A percentile compares a stretch with the other conserved stretches of the same genome.
Conservation (phyloP, 345 rosid species). For the Salix brachista region DNA sequence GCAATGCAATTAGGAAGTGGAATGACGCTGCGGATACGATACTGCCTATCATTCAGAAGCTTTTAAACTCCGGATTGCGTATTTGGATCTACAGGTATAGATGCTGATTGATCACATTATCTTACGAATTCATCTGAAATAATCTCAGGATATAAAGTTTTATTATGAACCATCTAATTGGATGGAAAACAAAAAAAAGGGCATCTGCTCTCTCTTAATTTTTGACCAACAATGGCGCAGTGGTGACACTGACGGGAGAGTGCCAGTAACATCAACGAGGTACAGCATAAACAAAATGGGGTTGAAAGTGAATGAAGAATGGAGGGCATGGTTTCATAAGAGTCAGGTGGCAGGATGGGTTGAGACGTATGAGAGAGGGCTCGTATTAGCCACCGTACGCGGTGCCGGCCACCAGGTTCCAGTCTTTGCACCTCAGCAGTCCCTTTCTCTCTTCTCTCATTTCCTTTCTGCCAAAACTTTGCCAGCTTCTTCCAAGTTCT, state of each 20-base stretch:
- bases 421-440: slow-evolving; percentile 43
- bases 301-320: slow-evolving; percentile 37
- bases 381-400: slow-evolving; percentile 55
- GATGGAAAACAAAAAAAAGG: no score
- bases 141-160: no score
- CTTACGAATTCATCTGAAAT: no score
- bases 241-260: slow-evolving; percentile 85
- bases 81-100: slow-evolving; percentile 74
- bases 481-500: neutral
- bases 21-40: slow-evolving; percentile 44
- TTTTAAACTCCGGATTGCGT: slow-evolving; percentile 49
- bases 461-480: slow-evolving; percentile 33
- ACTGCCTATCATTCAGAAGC: slow-evolving; percentile 58
- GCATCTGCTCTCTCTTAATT: no score
- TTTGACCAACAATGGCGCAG: slow-evolving; percentile 24
- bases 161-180: neutral
- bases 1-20: slow-evolving; percentile 41
- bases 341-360: slow-evolving; percentile 75
- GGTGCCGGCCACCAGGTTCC: slow-evolving; percentile 84
- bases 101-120: neutral
- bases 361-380: slow-evolving; percentile 51
- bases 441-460: slow-evolving; percentile 56
- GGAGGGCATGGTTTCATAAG: slow-evolving; percentile 77
- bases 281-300: slow-evolving; percentile 57
- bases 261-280: slow-evolving; percentile 74